Base-by-base conservation (phyloP, 768 basidiomycete species). In the Leccinum pellstonianum region DNA sequence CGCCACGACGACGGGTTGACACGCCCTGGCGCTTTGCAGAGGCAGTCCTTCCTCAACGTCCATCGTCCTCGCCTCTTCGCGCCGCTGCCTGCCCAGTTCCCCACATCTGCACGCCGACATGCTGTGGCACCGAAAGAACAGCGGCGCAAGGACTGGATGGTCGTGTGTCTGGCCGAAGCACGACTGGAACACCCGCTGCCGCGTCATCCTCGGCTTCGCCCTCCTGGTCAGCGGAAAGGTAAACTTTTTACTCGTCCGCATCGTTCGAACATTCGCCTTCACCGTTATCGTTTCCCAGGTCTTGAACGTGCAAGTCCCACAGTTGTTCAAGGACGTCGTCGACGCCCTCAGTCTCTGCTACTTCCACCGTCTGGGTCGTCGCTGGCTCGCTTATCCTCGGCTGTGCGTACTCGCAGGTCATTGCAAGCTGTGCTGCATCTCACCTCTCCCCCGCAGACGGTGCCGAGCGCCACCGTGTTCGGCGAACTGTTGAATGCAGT, bases 221-320 rank as follows among this genome's bases (percentile, higher is more conserved):
- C 74, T 98, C 61, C 78, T 98, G 48, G 80, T 98, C 49, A 77
- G 82, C 15, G 94, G 93, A 54, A 99, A 99, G 83, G 93, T 95
- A 55, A 57, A 81, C 29, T 62, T 54, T 25, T 29, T 4, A 41
- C 41, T 43, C 9, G n/a, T 43, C 37, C 15, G 41, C 25, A 25
- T 25, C 25, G 25, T 25, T 25, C 25, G 25, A 23, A 12, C 12
- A 50, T 21, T 52, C 17, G 9, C 43, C 21, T 10, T 62, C 55
- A 68, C 25, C 15, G n/a, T 41, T 4, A 3, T 7, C n/a, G n/a
- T 19, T 12, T 14, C 5, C 48, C 56, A 95, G 93, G 76, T 97
- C 48, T 76, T 98, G 58, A 99, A 98, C 71, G 97, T 99, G 1
- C 96, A 98, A 81, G 95, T 99, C n/a, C 97, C 97, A 1, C 84